Evolutionary conservation across 345 rosid species (phyloP), one percentile per base, ranked within the genome.

Genomic region (Hirschfeldia incana): DNA sequence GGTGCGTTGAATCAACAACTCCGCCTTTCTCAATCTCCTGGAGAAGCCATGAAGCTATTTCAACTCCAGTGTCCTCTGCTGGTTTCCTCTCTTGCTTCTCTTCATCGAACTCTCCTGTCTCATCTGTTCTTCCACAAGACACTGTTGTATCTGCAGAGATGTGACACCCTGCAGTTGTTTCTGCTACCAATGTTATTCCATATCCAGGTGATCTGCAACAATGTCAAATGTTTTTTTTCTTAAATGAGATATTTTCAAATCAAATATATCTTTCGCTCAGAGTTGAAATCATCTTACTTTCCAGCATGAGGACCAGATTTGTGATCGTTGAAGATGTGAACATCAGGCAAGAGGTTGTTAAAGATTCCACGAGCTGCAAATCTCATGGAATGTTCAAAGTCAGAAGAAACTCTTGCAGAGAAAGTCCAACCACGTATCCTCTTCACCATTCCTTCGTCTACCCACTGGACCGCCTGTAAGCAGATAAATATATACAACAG

Each of bases 1-100:
- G 97, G 83, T 93, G 97, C 37, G 97, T 73, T 39, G 99, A 91
- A 83, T 95, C 98, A 53, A 93, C 97, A 42, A 95, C 97, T 78
- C 99, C 99, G 34, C 98, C 97, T 78, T 86, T 92, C 82, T 88
- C 94, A 76, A 95, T 85, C 88, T 95, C 97, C 17, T 88, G 82
- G 64, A 93, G 98, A 61, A 95, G 94, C 88, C 85, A 67, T n/a
- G 93, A 87, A 55, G 97, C 98, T 78, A 85, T 79, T 77, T 89
- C 87, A 85, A 79, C 90, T 5, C 97, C 98, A n/a, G 95, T 89
- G 71, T 87, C 90, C 74, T 85, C 90, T 3, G 94, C 86, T 70
- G 97, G 92, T 42, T 29, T 71, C 80, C 90, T 71, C 36, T 86
- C 89, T 84, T 83, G 75, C 84, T 83, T 90, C 78, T 88, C 89